Evolutionary conservation across 768 basidiomycete species (phyloP).

Genomic region (Rhodotorula sphaerocarpa): DNA sequence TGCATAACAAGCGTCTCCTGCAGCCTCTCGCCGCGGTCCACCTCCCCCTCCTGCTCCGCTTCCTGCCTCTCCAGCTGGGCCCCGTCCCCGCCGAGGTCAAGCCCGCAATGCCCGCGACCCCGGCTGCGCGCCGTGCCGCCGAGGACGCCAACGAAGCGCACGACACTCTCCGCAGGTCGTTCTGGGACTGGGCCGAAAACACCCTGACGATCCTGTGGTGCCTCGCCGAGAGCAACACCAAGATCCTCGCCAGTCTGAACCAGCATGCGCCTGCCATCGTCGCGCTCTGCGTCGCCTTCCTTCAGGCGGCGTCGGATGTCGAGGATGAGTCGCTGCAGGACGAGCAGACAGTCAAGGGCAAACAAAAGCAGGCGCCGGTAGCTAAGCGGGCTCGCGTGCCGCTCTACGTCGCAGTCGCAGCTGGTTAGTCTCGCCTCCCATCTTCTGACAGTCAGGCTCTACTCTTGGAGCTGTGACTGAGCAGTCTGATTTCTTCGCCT

Average conservation of each 20-base stretch:
- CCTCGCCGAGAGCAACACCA: constrained; percentile 34
- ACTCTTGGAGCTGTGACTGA: no score
- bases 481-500: background rate
- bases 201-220: constrained; percentile 28
- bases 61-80: constrained; percentile 19
- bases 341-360: constrained; percentile 2
- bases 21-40: constrained; percentile 27
- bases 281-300: constrained; percentile 14
- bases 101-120: background rate
- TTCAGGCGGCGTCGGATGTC: background rate
- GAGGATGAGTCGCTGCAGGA: no score
- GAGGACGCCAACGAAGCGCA: constrained; percentile 5
- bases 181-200: constrained; percentile 37
- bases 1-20: constrained; percentile 37
- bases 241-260: constrained; percentile 31
- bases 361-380: constrained; percentile 10
- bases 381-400: constrained; percentile 15
- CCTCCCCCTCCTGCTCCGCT: constrained; percentile 26
- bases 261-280: constrained; percentile 15
- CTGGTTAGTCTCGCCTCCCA: constrained; percentile 7
- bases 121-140: background rate
- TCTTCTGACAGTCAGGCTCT: no score
- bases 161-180: constrained; percentile 7
- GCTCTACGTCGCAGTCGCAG: constrained; percentile 24
- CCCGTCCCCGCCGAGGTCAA: background rate